These are phyloP conservation scores for Phlebiopsis gigantea DNA, from an alignment of 768 basidiomycete genomes.

Conservation along the genomic window DNA sequence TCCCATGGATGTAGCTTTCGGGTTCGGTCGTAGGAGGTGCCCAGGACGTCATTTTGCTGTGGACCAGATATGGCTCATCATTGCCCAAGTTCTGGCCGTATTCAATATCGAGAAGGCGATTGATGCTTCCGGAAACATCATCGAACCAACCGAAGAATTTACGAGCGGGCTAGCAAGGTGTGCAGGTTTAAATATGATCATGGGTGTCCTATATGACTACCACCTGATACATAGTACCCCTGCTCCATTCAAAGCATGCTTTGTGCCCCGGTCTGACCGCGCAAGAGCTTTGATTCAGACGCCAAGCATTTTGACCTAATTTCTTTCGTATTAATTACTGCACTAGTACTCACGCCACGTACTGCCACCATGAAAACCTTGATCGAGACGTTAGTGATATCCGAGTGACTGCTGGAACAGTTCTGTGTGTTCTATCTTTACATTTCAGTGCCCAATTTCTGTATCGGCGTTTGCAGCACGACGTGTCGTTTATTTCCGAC, in stretches of 20 bases:
- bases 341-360: too few species aligned
- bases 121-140: conserved; percentile 8
- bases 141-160: not conserved
- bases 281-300: not conserved
- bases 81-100: conserved; percentile 15
- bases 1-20: conserved; percentile 7
- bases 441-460: too few species aligned
- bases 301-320: too few species aligned
- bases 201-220: not conserved
- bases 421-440: too few species aligned
- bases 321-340: too few species aligned
- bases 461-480: too few species aligned
- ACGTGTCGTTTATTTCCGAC: too few species aligned
- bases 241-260: not conserved
- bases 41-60: conserved; percentile 18
- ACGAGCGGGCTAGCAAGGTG: not conserved
- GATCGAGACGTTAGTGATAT: too few species aligned
- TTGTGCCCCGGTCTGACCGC: not conserved
- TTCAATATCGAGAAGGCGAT: conserved; percentile 16
- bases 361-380: too few species aligned
- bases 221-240: not conserved
- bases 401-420: too few species aligned
- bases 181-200: not conserved
- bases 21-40: conserved; percentile 19
- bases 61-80: conserved; percentile 12